Base-by-base conservation (phyloP, 352 stramenopile species). In the Phytophthora sansomeana region DNA sequence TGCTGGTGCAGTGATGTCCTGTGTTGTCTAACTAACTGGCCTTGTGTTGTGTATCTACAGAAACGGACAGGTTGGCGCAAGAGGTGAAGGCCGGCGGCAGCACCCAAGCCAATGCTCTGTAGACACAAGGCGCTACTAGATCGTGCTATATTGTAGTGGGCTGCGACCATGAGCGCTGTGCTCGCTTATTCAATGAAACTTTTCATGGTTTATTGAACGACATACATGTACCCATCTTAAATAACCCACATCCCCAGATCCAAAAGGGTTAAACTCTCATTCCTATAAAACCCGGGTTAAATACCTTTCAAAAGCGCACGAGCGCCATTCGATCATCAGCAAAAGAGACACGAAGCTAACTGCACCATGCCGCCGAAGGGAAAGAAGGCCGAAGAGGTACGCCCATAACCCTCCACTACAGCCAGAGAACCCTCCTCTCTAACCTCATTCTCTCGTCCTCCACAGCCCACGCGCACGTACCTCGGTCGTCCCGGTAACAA, bases 401-500 rank as follows among this genome's bases (percentile, higher is more conserved):
- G 17, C 17, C 41, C 19, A 16, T 2, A 13, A 47, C 10, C 17
- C 6, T n/a, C 17, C 19, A 47, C 41, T 17, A 14, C 10, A 16
- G 33, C 14, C 5, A 21, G n/a, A 10, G 3, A n/a, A 5, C 17
- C 6, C 9, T 7, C 30, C 16, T 57, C 24, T 62, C 58, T 65
- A 44, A 66, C 59, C 29, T 1, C 10, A 24, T 14, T 7, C 41
- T 24, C 17, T 52, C 17, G 17, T 19, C 9, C n/a, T 32, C 3
- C 26, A 1, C 35, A 89, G 77, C 59, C 75, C 26, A 78, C 79
- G 51, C 78, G 77, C 51, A 81, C 88, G 67, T 96, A 96, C 77
- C 80, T 96, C 53, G 88, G 88, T 41, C 88, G 88, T 17, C 88
- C 88, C 11, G 78, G 79, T 43, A 96, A 96, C 84, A 99, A 99